A percentile compares a stretch with the other conserved stretches of the same genome.
These are phyloP conservation scores for Fusarium tupiense DNA, from an alignment of 2,329 filamentous ascomycete genomes.

Conservation along the genomic window DNA sequence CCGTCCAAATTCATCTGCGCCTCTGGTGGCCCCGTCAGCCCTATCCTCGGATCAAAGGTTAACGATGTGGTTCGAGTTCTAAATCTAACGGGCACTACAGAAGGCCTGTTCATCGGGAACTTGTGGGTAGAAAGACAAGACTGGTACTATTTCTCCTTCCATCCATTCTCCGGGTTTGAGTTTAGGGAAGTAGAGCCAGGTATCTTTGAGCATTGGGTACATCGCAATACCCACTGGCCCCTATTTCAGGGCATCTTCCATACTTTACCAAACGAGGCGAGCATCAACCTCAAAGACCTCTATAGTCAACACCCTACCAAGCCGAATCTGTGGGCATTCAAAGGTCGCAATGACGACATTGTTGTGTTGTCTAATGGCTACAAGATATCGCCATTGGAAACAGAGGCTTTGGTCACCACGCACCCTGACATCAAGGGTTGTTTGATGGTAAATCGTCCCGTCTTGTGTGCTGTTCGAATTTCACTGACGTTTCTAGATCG, in stretches of 20 bases:
- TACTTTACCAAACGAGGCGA: background rate
- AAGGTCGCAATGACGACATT: background rate
- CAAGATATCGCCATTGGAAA: background rate
- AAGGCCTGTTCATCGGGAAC: background rate
- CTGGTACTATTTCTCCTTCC: background rate
- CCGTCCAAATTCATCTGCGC: background rate
- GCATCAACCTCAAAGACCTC: background rate
- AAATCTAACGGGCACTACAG: background rate
- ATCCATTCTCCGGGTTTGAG: background rate
- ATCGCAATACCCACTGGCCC: background rate
- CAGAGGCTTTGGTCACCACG: background rate
- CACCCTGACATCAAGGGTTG: background rate
- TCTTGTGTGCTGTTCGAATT: background rate
- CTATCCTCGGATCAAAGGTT: background rate
- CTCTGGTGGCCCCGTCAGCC: background rate
- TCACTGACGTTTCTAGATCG: background rate
- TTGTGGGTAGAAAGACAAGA: background rate
- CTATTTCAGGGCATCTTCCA: background rate
- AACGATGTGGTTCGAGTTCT: background rate
- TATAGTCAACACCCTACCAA: background rate
- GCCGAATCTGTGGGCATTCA: background rate
- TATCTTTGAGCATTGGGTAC: background rate
- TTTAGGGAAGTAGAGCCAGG: background rate
- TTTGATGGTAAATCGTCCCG: background rate
- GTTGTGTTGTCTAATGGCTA: background rate